Percentiles rank a stretch among this genome's conserved stretches.
Evolutionary conservation across 306 rosid genomes (phyloP).

Genomic region (Argentina anserina): DNA sequence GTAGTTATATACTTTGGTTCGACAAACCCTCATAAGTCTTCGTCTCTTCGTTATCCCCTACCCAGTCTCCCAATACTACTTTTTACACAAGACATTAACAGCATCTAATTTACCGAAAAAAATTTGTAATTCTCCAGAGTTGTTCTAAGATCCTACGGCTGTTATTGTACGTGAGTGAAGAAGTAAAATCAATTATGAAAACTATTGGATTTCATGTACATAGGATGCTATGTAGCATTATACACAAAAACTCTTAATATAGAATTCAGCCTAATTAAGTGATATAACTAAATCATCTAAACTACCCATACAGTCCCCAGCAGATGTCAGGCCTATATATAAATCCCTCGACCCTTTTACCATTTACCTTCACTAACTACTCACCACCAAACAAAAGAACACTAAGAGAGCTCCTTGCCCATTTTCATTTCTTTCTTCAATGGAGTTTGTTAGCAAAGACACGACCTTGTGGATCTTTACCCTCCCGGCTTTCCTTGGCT

Average conservation of each 20-base stretch:
- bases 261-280: background rate
- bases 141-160: too few relatives aligned
- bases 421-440: background rate
- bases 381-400: background rate
- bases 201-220: too few relatives aligned
- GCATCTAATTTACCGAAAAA: too few relatives aligned
- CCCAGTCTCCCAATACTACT: background rate
- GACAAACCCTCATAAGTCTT: background rate
- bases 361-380: constrained; percentile 2
- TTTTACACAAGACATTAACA: background rate
- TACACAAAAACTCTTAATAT: too few relatives aligned
- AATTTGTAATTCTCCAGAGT: too few relatives aligned
- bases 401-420: background rate
- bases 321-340: background rate
- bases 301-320: background rate
- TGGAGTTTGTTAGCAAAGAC: constrained; percentile 16
- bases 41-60: background rate
- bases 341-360: background rate
- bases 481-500: constrained; percentile 37
- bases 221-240: too few relatives aligned
- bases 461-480: constrained; percentile 41
- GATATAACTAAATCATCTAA: background rate
- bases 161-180: too few relatives aligned
- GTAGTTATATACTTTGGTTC: background rate
- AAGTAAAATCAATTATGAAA: too few relatives aligned